Base-by-base conservation (phyloP, 1,284 basidiomycete species). In the Microbotryum silenes-acaulis region DNA sequence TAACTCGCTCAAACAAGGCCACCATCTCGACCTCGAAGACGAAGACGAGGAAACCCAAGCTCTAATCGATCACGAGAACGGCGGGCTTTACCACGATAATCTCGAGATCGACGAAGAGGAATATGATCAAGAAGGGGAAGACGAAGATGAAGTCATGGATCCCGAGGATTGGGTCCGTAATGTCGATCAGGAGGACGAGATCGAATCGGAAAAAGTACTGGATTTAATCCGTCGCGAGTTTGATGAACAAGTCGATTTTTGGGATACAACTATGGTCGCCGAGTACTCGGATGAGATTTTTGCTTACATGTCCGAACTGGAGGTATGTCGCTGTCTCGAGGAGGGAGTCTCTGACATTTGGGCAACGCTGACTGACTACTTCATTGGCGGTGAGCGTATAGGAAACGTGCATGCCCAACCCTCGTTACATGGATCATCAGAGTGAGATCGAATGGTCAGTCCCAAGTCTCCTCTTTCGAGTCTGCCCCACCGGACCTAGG, bases 231-330 rank as follows among this genome's bases (percentile, higher is more conserved):
- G 72, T 63, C 25, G 67, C 63, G 65, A 74, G 65, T 61, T 79
- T 76, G 71, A 70, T 42, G 73, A 74, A 65, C 85, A 89, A 59
- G 80, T 88, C 27, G 92, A 97, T 73, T 81, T 86, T 73, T 85
- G 85, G 70, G 96, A 99, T 77, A 88, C 88, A 29, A 91, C 90
- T 12, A 97, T 99, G 94, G 92, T 96, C 25, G 91, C 92, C 52
- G 96, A 99, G 76, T 99, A 99, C 74, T 83, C 92, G 29, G 89
- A 93, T 33, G 94, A 98, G 64, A 98, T 99, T 74, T 98, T 98
- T 73, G 81, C 83, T 64, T 97, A 98, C 78, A 98, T 99, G 96
- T 81, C 81, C 65, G 82, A 88, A 60, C 83, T 96, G 56, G 91
- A 97, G 82, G 89, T 91, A 64, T 21, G 71, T 63, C 42, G 81